Evolutionary conservation across 225 moss, liverwort and hornwort species (phyloP), one percentile per base, ranked within the genome.

Genomic region (Marchantia paleacea): DNA sequence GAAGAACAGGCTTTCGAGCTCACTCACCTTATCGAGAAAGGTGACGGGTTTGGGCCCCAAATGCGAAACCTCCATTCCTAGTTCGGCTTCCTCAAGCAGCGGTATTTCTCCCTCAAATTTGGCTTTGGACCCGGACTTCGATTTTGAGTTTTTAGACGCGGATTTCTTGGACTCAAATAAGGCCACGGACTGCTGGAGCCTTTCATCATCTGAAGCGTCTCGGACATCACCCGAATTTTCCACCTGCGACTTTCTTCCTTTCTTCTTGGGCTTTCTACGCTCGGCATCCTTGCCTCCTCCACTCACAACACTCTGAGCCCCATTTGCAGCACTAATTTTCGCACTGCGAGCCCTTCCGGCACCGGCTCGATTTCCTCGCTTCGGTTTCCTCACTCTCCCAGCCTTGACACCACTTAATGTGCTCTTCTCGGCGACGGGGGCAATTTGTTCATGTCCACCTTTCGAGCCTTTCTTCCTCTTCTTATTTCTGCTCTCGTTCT

Each of bases 11-110:
- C 28, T 76, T 9, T 10, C 30, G 25, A 66, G 12, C 31, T 14
- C 68, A 82, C 31, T n/a, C 68, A 82, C 82, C 82, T 86, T 86
- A 7, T 86, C 81, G 4, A 86, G 83, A 63, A 80, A 86, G 30
- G 15, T 73, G 15, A 62, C 29, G 9, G 78, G 58, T 52, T 69
- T 78, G 58, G 18, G 22, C 10, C 19, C 16, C 47, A 55, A 8
- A n/a, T 66, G 64, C 14, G 65, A 10, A 2, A n/a, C 24, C 64
- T 26, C 65, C 50, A 49, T 51, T 39, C 28, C 47, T 51, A 12
- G 2, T 13, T 66, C 26, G 13, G 11, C 26, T 65, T 65, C 65
- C 4, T 19, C 78, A 50, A n/a, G 25, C 13, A 26, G 0, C 13
- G 25, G 12, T 0, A 12, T 14, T 49, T 12, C 50, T 24, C 48